phyloP scores from a whole-genome alignment of 495 filamentous ascomycete genomes.

The Penicillium fimorum region DNA sequence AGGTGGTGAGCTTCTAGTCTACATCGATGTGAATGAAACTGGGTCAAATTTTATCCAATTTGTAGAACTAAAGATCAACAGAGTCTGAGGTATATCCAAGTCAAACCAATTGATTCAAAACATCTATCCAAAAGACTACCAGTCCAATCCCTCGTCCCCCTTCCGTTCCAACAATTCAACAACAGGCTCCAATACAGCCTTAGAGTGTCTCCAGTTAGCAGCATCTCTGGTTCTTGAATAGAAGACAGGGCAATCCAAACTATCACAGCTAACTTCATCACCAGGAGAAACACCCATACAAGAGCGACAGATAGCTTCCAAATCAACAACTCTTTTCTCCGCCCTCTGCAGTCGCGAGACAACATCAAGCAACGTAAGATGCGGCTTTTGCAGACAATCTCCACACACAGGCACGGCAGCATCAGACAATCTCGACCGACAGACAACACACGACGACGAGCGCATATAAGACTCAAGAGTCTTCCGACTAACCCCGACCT shows the following conservation, averaged over 20 bases:
- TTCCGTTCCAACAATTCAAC: conserved; percentile 54
- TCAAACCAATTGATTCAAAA: not conserved
- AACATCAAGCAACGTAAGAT: conserved; percentile 60
- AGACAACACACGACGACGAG: conserved; percentile 74
- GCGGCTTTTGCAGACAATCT: conserved; percentile 55
- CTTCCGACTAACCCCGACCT: conserved; percentile 20
- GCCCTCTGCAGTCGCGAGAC: conserved; percentile 56
- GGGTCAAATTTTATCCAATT: not conserved
- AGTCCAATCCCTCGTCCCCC: conserved; percentile 41
- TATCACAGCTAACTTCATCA: conserved; percentile 82
- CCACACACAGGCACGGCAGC: conserved; percentile 56
- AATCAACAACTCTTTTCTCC: conserved; percentile 62
- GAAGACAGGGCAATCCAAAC: conserved; percentile 88
- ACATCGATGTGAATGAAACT: not conserved
- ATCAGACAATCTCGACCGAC: conserved; percentile 62
- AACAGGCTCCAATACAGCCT: conserved; percentile 53
- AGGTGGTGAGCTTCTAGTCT: not conserved
- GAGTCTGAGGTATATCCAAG: conserved; percentile 6
- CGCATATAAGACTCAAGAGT: conserved; percentile 81
- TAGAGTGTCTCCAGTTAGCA: conserved; percentile 58
- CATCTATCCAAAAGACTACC: conserved; percentile 33
- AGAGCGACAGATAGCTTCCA: conserved; percentile 77
- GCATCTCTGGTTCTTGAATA: conserved; percentile 77
- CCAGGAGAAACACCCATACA: conserved; percentile 70
- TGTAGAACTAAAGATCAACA: not conserved